Evolutionary conservation across 345 rosid genomes (phyloP), one percentile per base, ranked within the genome.

Genomic region (Bruguiera parviflora): DNA sequence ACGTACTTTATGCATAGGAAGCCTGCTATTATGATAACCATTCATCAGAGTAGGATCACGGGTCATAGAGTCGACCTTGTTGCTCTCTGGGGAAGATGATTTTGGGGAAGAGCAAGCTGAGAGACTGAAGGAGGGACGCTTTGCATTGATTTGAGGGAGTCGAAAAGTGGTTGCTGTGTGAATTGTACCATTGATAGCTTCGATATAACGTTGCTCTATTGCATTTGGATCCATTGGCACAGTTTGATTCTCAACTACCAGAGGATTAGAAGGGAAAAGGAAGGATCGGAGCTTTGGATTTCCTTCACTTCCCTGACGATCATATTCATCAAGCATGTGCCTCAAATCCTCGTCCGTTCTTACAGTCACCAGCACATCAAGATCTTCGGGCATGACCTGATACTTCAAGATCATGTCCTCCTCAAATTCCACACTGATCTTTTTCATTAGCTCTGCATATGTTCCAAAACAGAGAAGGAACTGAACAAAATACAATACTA

Each of bases 331-430:
- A 11, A 95, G 39, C 97, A 95, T 90, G 73, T 87, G 92, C 77
- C 80, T 85, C 15, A 92, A 76, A 83, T 92, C 99, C 73, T 95
- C 96, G 19, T 88, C 87, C 0, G 86, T 81, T 71, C 77, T 83
- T 0, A 95, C 92, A 0, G 96, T 82, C 47, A 95, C 92, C 71
- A 95, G 75, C 3, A 89, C 80, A 62, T 95, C 99, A 37, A 95
- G 86, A 74, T 95, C 96, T 70, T 92, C 94, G 0, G 88, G 83
- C 21, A 76, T 73, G 10, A 87, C 73, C 78, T 85, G 97, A 68
- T 92, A 92, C 76, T 92, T 95, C 25, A 95, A 75, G 15, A 92
- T 71, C 66, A 73, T 47, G 11, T 87, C 85, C 22, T 82, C 89
- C 57, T 87, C 92, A 43, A 78, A 72, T 73, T 85, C 78, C 33